Conservation (phyloP, 2,329 filamentous ascomycete species). For the Cordyceps javanica region DNA sequence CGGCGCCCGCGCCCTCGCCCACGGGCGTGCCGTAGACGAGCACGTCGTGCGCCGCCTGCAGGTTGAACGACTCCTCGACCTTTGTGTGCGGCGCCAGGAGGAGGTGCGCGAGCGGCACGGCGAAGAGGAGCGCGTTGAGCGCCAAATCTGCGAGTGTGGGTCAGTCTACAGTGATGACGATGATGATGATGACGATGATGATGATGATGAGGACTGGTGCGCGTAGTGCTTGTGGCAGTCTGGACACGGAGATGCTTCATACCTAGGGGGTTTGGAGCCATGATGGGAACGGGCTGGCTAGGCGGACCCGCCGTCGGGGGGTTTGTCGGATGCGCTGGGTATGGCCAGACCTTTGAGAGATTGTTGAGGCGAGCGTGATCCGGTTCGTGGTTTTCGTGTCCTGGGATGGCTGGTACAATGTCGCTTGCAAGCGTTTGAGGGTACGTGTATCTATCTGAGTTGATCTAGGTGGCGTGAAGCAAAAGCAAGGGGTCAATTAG, state of each 20-base stretch:
- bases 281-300: constrained; percentile 9
- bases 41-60: constrained; percentile 90
- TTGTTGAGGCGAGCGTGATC: no score
- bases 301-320: background rate
- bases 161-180: constrained; percentile 2
- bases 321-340: no score
- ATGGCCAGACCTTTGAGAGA: no score
- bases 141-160: constrained; percentile 17
- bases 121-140: constrained; percentile 30
- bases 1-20: constrained; percentile 40
- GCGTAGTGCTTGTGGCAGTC: background rate
- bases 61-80: constrained; percentile 97
- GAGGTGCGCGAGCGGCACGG: constrained; percentile 65
- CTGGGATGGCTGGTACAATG: no score
- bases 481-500: no score
- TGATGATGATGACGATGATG: background rate
- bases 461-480: no score
- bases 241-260: background rate
- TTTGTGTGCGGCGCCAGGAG: constrained; percentile 82
- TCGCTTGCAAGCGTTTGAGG: no score
- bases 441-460: no score
- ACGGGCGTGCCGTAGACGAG: constrained; percentile 71
- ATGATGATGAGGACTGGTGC: background rate
- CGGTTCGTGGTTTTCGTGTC: no score
- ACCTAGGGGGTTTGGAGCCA: constrained; percentile 16